Evolutionary conservation across 1,284 basidiomycete species (phyloP).

Genomic region (Melampsora americana): DNA sequence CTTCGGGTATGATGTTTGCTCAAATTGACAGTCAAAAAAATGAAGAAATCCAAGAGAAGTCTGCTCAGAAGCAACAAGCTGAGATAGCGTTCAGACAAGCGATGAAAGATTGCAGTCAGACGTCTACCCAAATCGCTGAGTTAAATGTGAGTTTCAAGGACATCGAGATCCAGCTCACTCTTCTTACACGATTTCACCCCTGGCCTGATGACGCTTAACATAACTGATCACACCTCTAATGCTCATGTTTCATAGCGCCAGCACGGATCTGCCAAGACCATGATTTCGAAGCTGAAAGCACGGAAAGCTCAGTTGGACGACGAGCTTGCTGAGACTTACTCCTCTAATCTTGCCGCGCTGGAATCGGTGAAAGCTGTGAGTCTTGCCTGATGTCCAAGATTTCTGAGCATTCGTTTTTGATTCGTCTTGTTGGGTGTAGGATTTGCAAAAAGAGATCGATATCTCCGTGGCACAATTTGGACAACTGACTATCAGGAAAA

Average conservation of each 20-base stretch:
- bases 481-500: not conserved
- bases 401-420: not conserved
- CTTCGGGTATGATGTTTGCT: not conserved
- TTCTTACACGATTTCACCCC: not conserved
- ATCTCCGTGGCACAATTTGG: slow-evolving; percentile 18
- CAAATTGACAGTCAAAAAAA: slow-evolving; percentile 4
- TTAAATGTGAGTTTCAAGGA: not conserved
- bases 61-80: not conserved
- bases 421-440: slow-evolving; percentile 6
- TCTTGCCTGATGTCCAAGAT: not conserved
- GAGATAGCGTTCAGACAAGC: not conserved
- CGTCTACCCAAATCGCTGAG: not conserved
- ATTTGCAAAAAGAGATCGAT: slow-evolving; percentile 5
- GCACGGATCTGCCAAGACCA: slow-evolving; percentile 45
- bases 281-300: slow-evolving; percentile 48
- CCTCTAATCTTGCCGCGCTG: slow-evolving; percentile 67
- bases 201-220: not conserved
- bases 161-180: too few relatives aligned
- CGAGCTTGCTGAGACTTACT: slow-evolving; percentile 70
- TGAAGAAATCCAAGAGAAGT: too few relatives aligned
- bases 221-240: not conserved
- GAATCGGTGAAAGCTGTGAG: slow-evolving; percentile 57
- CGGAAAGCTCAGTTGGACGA: slow-evolving; percentile 58
- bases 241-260: slow-evolving; percentile 9
- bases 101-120: not conserved